Evolutionary conservation across 257 asterid species (phyloP).

Genomic region (Solanum infundibuliforme): DNA sequence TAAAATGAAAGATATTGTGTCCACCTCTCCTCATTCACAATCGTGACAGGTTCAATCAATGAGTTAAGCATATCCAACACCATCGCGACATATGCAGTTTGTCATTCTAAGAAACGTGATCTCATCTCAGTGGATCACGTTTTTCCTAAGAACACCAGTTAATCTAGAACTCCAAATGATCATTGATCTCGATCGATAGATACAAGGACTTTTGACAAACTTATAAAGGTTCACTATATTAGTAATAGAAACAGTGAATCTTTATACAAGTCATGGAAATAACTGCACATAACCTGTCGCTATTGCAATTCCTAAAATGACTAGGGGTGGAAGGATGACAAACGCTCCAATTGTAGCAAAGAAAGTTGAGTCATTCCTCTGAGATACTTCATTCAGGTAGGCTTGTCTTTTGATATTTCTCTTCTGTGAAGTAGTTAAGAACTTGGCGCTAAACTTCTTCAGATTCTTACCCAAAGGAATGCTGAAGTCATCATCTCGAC

Average conservation of each 20-base stretch:
- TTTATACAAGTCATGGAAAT: constrained; percentile 43
- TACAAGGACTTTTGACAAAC: not conserved
- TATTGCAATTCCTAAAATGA: constrained; percentile 77
- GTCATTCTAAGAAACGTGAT: not conserved
- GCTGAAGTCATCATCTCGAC: constrained; percentile 55
- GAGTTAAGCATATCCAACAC: not conserved
- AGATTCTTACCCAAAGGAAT: constrained; percentile 80
- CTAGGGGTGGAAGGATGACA: constrained; percentile 63
- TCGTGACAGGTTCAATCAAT: not conserved
- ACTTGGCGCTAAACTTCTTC: constrained; percentile 61
- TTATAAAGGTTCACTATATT: not conserved
- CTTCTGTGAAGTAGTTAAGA: constrained; percentile 78
- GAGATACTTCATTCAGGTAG: constrained; percentile 71
- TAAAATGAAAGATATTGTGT: not conserved
- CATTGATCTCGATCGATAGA: not conserved
- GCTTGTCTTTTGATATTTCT: constrained; percentile 80
- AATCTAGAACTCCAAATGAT: not conserved
- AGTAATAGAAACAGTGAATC: not conserved
- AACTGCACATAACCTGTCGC: constrained; percentile 93
- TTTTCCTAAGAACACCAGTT: not conserved
- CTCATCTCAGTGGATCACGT: not conserved
- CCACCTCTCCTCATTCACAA: not conserved
- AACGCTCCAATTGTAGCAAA: constrained; percentile 89
- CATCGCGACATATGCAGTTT: not conserved
- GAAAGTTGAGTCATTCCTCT: constrained; percentile 74